Base-by-base conservation (phyloP, 768 basidiomycete genomes). In the Pleurotus giganteus region DNA sequence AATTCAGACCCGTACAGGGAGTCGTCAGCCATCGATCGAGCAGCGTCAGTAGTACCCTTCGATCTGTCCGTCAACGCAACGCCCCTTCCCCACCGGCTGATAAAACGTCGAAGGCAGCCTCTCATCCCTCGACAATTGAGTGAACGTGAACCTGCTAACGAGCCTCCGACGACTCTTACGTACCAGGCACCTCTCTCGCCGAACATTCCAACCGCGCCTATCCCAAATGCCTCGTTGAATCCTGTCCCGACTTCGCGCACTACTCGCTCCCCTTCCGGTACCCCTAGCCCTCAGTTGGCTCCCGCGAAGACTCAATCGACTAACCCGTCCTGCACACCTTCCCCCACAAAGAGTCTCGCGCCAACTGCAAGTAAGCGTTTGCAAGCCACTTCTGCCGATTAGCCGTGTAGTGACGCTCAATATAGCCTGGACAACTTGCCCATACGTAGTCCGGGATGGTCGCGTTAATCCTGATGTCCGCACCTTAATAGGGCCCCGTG, bases 401-500 rank as follows among this genome's bases (percentile, higher is more conserved):
- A 44, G 23, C 29, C 31, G 24, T 56, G 58, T 8, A 58, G 19
- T 49, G 32, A 27, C 3, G 11, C 17, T 26, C 28, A 9, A 31
- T 26, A 41, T 46, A 72, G 68, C 67, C 0, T 74, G 71, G 71
- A 73, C 71, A 4, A 68, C 67, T 13, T 73, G 83, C 61, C 71
- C 72, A 1, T 84, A 83, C 58, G 66, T 71, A n/a, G 65, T 67
- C 12, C 73, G 70, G 3, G 83, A 85, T 58, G 83, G 83, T 21
- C 60, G 74, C 57, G 75, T 81, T 34, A 83, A 84, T 60, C 81
- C 82, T 13, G 83, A 84, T 61, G 78, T 79, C 11, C 71, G 74
- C 52, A 67, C 63, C 3, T 65, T 83, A n/a, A 64, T 65, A n/a
- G 75, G 73, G 9, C 70, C 77, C 4, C 64, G 66, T 32, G 72